These are phyloP conservation scores for Exserohilum rostratum DNA, from an alignment of 2,329 filamentous ascomycete species.

Conservation along the genomic window DNA sequence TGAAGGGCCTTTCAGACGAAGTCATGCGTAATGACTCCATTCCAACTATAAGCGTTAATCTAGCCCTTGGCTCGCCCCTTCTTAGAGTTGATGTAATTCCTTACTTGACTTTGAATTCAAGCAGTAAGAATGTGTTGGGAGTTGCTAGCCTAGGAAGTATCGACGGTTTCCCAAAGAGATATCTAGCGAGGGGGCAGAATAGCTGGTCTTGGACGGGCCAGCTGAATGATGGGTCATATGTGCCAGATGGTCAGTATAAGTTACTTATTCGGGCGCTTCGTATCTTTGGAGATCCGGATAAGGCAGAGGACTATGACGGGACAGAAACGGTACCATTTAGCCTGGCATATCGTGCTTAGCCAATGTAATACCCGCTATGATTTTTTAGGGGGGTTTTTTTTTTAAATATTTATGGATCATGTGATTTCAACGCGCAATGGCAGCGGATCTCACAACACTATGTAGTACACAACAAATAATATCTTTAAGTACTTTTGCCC, in stretches of 20 bases:
- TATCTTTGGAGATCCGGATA: not conserved
- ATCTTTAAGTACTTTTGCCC: too few species aligned
- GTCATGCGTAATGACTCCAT: too few species aligned
- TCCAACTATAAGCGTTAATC: not conserved
- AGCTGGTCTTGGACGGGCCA: not conserved
- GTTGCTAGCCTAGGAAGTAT: not conserved
- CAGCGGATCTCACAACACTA: too few species aligned
- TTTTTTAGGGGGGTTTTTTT: too few species aligned
- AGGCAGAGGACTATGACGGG: not conserved
- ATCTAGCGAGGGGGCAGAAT: not conserved
- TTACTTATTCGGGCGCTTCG: not conserved
- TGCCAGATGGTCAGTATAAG: not conserved
- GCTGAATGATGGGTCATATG: not conserved
- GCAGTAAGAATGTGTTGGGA: not conserved
- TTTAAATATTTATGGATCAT: too few species aligned
- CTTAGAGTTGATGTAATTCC: not conserved
- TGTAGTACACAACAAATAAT: too few species aligned
- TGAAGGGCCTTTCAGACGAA: too few species aligned
- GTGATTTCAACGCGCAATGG: too few species aligned
- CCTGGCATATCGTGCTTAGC: too few species aligned
- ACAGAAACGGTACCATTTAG: not conserved
- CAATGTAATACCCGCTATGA: too few species aligned
- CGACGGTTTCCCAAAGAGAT: not conserved
- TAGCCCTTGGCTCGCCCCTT: not conserved
- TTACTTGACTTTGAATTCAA: too few species aligned